A percentile compares a stretch with the other conserved stretches of the same genome.
These are phyloP conservation scores for Yarrowia osloensis DNA, from an alignment of 805 yeast genomes.

Conservation along the genomic window DNA sequence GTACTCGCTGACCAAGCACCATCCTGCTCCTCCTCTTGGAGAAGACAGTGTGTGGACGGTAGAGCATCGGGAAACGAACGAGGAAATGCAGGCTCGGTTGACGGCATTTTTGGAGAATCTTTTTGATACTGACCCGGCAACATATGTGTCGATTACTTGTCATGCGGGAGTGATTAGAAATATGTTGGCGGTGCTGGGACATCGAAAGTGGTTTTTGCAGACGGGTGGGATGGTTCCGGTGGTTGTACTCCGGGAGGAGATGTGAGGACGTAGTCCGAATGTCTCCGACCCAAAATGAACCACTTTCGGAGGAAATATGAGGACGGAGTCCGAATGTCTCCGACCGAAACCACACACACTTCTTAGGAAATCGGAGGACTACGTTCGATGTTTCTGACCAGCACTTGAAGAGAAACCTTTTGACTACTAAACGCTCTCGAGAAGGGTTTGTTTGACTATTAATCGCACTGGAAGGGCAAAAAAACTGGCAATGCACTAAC, in stretches of 20 bases:
- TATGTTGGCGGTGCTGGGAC: slow-evolving; percentile 51
- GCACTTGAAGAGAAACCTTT: too few relatives aligned
- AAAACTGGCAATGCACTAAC: too few relatives aligned
- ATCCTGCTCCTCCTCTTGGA: slow-evolving; percentile 40
- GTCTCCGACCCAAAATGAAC: not conserved
- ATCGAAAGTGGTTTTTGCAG: slow-evolving; percentile 51
- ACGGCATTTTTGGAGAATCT: slow-evolving; percentile 52
- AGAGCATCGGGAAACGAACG: slow-evolving; percentile 51
- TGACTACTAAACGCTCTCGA: too few relatives aligned
- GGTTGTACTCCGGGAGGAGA: slow-evolving; percentile 42
- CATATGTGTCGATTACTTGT: slow-evolving; percentile 48
- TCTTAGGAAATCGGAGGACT: too few relatives aligned
- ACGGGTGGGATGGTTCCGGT: slow-evolving; percentile 63
- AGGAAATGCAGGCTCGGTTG: slow-evolving; percentile 48
- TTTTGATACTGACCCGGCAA: slow-evolving; percentile 39
- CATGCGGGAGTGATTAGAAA: slow-evolving; percentile 56
- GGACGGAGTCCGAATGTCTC: too few relatives aligned
- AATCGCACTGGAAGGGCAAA: too few relatives aligned
- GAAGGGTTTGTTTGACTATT: too few relatives aligned
- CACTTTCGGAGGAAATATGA: too few relatives aligned
- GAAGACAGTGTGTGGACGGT: slow-evolving; percentile 50
- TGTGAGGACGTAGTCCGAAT: not conserved
- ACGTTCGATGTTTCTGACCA: too few relatives aligned
- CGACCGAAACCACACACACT: too few relatives aligned
- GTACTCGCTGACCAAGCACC: slow-evolving; percentile 36